A percentile compares a stretch with the other conserved stretches of the same genome.
These are phyloP conservation scores for Nicotiana rustica DNA, from an alignment of 305 asterid species.

Conservation along the genomic window DNA sequence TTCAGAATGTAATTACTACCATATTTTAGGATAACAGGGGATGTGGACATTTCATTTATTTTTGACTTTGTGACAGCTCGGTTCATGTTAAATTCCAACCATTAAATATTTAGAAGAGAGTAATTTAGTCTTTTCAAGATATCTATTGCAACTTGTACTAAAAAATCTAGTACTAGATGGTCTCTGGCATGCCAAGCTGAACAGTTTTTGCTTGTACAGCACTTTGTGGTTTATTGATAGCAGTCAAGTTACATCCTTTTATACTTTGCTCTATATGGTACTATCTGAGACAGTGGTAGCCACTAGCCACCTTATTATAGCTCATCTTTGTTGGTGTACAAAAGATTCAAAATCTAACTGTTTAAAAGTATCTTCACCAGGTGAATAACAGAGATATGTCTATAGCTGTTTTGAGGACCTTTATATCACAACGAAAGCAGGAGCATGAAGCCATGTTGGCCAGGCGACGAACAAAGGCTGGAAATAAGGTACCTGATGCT, in stretches of 20 bases:
- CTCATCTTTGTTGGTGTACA: not conserved
- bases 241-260: conserved; percentile 11
- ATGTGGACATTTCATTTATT: not conserved
- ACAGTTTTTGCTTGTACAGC: not conserved
- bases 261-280: not conserved
- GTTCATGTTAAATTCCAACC: not conserved
- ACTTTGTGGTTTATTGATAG: conserved; percentile 26
- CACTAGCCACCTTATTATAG: not conserved
- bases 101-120: not conserved
- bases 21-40: not conserved
- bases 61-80: not conserved
- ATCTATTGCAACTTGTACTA: not conserved
- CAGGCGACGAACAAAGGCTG: conserved; percentile 57
- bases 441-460: conserved; percentile 72
- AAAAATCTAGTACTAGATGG: not conserved
- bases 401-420: conserved; percentile 88
- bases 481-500: conserved; percentile 50
- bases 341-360: conserved; percentile 34
- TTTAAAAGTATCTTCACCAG: conserved; percentile 52
- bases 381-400: conserved; percentile 98
- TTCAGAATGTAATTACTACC: conserved; percentile 5
- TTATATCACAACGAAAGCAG: conserved; percentile 65
- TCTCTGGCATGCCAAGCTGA: not conserved
- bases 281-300: too few species aligned
- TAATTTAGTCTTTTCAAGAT: conserved; percentile 12